phyloP scores from a whole-genome alignment of 306 rosid species.

The Ziziphus jujuba region DNA sequence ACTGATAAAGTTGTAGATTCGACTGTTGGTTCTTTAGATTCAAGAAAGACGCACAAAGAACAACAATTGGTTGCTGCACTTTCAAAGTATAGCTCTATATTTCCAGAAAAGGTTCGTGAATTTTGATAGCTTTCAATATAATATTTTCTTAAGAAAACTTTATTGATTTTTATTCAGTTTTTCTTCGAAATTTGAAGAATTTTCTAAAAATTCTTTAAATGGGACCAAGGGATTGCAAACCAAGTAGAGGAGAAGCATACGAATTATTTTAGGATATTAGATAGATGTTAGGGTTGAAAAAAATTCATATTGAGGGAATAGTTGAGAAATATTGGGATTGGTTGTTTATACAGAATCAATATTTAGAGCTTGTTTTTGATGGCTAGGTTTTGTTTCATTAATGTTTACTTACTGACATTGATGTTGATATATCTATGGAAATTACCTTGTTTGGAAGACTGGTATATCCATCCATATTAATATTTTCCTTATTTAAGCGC shows the following conservation, averaged over 20 bases:
- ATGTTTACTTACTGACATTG: too few species aligned
- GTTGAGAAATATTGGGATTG: too few species aligned
- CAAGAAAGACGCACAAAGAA: conserved; percentile 50
- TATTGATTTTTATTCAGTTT: neutral
- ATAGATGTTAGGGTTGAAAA: too few species aligned
- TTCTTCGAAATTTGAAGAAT: neutral
- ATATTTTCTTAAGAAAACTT: neutral
- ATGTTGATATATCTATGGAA: too few species aligned
- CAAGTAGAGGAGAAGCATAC: neutral
- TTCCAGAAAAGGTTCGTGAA: conserved; percentile 92
- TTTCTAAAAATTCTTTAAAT: neutral
- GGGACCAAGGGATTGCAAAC: neutral
- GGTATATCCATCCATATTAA: too few species aligned
- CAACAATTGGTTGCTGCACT: conserved; percentile 52
- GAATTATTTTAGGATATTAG: too few species aligned
- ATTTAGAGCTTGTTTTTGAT: too few species aligned
- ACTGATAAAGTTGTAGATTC: conserved; percentile 44
- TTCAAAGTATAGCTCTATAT: conserved; percentile 69
- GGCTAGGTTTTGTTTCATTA: too few species aligned
- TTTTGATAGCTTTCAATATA: neutral
- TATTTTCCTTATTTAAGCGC: too few species aligned
- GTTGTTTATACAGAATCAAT: too few species aligned
- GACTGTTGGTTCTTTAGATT: conserved; percentile 43
- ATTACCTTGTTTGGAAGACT: too few species aligned
- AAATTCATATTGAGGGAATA: too few species aligned